A percentile compares a stretch with the other conserved stretches of the same genome.
phyloP scores from a whole-genome alignment of 2,329 filamentous ascomycete species.

The Aspergillus arachidicola region DNA sequence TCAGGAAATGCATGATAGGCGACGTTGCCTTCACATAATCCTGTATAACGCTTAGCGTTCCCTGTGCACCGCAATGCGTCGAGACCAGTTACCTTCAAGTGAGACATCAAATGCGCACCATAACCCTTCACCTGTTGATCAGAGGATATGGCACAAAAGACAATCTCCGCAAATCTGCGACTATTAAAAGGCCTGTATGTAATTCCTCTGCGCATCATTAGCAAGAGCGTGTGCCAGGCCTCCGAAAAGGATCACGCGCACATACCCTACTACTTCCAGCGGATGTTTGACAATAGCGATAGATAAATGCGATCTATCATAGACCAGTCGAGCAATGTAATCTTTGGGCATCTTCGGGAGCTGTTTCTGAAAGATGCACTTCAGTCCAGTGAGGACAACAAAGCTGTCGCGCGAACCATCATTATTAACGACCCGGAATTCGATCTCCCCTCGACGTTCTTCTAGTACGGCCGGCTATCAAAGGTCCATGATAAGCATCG shows the following conservation, averaged over 20 bases:
- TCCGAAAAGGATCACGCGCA: conserved; percentile 9
- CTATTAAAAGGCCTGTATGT: conserved; percentile 94
- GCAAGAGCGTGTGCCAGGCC: conserved; percentile 10
- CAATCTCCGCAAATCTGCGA: conserved; percentile 93
- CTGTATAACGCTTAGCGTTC: conserved; percentile 28
- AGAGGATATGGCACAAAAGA: conserved; percentile 96
- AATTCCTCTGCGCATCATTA: conserved; percentile 68
- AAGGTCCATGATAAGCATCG: conserved; percentile 25
- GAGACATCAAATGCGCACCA: conserved; percentile 95
- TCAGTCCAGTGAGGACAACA: conserved; percentile 92
- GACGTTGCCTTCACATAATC: conserved; percentile 97
- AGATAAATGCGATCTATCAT: conserved; percentile 92
- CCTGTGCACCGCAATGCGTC: not conserved
- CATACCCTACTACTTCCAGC: conserved; percentile 77
- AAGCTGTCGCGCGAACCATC: conserved; percentile 84
- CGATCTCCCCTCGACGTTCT: conserved; percentile 90
- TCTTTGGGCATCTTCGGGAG: conserved; percentile 99
- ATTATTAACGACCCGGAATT: conserved; percentile 98
- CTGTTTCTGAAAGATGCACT: conserved; percentile 98
- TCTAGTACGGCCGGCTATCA: conserved; percentile 81
- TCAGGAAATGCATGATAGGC: conserved; percentile 97
- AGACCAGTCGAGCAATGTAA: conserved; percentile 95
- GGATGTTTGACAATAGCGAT: conserved; percentile 98
- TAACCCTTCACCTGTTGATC: conserved; percentile 99
- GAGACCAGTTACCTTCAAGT: conserved; percentile 69